Evolutionary conservation across 2,329 filamentous ascomycete genomes (phyloP), one percentile per base, ranked within the genome.

Genomic region (Lasiodiplodia theobromae): DNA sequence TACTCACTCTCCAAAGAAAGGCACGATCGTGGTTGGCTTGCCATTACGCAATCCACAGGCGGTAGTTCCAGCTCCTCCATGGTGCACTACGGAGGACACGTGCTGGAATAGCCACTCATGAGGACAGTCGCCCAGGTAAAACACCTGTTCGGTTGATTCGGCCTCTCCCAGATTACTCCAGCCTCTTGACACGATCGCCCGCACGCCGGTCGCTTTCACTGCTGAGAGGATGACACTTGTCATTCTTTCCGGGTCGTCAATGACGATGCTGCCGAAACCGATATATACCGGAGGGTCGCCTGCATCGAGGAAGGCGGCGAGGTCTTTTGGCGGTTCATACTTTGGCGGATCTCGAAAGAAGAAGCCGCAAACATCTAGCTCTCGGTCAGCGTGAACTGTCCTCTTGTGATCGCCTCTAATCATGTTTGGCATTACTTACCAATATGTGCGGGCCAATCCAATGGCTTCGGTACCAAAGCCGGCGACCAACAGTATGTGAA

Each of bases 31-130:
- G 0, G 86, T 88, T 0, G 87, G 86, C n/a, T 80, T 77, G 0
- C 83, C 86, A 56, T 84, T 80, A 3, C 78, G 74, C 6, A 89
- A 80, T 0, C 86, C 86, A 38, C 82, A 84, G 1, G 87, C 86
- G 2, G 87, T 88, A 0, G 86, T 88, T 3, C 87, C 87, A 18
- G 87, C 87, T 7, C 87, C 87, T 21, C 87, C 87, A 64, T 89
- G 86, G 69, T 89, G 87, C 0, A 89, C 81, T 0, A 89, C 86
- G 21, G 81, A 82, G 0, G 83, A 80, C 1, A 88, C 86, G 16
- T 82, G 80, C 69, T 86, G 81, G 71, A 88, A 89, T 0, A 88
- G 78, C 87, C 86, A 88, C 69, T 88, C 85, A 66, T 88, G 86
- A 0, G 86, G 87, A 54, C 71, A 74, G 69, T 88, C 85, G 3